phyloP scores from a whole-genome alignment of 495 filamentous ascomycete genomes.

The Glonium stellatum region DNA sequence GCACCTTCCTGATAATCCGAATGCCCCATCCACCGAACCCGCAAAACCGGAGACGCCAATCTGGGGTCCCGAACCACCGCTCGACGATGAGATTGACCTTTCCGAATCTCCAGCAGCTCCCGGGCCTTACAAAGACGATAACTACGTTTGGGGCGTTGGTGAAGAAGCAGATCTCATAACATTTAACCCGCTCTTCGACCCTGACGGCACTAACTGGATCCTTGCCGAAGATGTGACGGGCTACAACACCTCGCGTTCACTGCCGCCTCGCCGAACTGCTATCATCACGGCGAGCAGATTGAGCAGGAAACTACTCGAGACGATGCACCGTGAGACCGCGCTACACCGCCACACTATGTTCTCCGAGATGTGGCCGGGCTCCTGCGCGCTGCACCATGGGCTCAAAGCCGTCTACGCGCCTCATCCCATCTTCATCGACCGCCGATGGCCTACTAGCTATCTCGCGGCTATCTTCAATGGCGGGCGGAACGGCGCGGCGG shows the following conservation, averaged over 20 bases:
- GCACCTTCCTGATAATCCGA: constrained; percentile 20
- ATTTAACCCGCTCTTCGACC: constrained; percentile 90
- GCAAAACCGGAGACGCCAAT: constrained; percentile 62
- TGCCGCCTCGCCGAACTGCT: constrained; percentile 74
- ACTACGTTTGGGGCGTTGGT: constrained; percentile 79
- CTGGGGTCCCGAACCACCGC: constrained; percentile 77
- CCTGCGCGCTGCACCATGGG: constrained; percentile 81
- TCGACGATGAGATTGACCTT: constrained; percentile 56
- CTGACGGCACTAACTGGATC: constrained; percentile 79
- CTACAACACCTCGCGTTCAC: constrained; percentile 60
- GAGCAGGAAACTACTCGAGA: constrained; percentile 68
- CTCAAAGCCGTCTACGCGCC: constrained; percentile 92
- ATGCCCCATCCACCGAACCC: constrained; percentile 29
- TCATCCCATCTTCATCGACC: constrained; percentile 86
- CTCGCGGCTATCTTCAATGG: constrained; percentile 79
- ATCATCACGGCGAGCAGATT: constrained; percentile 83
- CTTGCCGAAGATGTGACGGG: constrained; percentile 84
- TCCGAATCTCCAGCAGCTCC: constrained; percentile 66
- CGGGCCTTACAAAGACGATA: constrained; percentile 65
- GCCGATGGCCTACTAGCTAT: constrained; percentile 75
- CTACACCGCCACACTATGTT: constrained; percentile 82
- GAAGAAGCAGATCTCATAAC: constrained; percentile 93
- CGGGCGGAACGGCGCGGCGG: constrained; percentile 71
- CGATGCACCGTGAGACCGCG: constrained; percentile 85
- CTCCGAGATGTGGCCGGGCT: constrained; percentile 92